Conservation (phyloP, 2,329 filamentous ascomycete genomes). For the Dichotomopilus funicola region DNA sequence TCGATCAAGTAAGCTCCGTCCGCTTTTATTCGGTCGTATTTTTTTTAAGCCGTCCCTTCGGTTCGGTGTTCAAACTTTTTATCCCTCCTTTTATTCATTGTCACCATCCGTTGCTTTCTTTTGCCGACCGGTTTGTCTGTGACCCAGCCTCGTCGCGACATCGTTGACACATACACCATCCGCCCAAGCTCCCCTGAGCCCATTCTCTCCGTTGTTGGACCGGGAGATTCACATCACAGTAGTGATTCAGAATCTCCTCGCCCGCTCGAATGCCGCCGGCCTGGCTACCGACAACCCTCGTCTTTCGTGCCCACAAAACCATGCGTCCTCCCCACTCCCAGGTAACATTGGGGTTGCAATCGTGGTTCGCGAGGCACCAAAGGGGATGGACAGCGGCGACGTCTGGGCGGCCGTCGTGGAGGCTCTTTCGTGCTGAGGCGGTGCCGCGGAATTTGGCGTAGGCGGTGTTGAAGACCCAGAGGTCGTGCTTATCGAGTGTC, state of each 20-base stretch:
- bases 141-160: conserved; percentile 60
- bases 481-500: conserved; percentile 52
- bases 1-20: no score
- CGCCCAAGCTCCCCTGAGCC: conserved; percentile 81
- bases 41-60: no score
- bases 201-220: conserved; percentile 82
- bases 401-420: conserved; percentile 74
- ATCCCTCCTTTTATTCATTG: background rate
- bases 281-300: conserved; percentile 45
- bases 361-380: conserved; percentile 95
- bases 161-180: conserved; percentile 77
- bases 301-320: conserved; percentile 58
- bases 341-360: conserved; percentile 86
- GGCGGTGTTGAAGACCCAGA: conserved; percentile 85
- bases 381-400: conserved; percentile 89
- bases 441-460: conserved; percentile 92
- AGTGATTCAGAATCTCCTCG: conserved; percentile 87
- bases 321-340: conserved; percentile 90
- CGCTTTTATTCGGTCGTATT: no score
- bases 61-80: background rate
- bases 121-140: conserved; percentile 15
- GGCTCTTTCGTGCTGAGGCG: conserved; percentile 75
- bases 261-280: conserved; percentile 63
- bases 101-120: conserved; percentile 24
- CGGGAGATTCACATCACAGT: conserved; percentile 76